Percentiles rank a stretch among this genome's conserved stretches.
Evolutionary conservation across 139 green algal genomes (phyloP).

Genomic region (Chlorella sp.): DNA sequence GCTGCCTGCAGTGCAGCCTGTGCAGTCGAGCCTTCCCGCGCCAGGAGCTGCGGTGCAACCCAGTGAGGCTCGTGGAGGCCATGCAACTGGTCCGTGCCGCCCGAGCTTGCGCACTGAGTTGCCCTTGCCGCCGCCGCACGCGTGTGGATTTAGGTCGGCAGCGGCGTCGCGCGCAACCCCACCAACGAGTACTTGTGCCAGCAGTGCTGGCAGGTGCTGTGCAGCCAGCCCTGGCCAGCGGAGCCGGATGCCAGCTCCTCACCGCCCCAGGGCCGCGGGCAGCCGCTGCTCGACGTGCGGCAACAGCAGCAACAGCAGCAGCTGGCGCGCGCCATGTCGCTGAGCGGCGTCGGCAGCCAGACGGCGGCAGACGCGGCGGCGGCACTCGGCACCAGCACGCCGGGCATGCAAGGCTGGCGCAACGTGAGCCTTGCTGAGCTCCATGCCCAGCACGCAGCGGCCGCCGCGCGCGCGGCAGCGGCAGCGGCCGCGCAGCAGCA

Average conservation of each 20-base stretch:
- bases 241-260: neutral
- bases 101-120: no score
- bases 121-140: no score
- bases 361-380: neutral
- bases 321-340: neutral
- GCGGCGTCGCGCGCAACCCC: conserved; percentile 7
- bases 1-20: conserved; percentile 12
- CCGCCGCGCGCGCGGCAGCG: neutral
- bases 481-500: neutral
- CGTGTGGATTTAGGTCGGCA: neutral
- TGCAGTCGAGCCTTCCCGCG: conserved; percentile 24
- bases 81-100: no score
- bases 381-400: neutral
- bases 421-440: conserved; percentile 22
- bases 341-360: neutral
- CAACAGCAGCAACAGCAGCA: conserved; percentile 15
- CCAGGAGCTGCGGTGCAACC: conserved; percentile 17
- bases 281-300: neutral
- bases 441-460: conserved; percentile 10
- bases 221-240: conserved; percentile 31
- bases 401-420: conserved; percentile 3
- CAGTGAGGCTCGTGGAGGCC: conserved; percentile 3
- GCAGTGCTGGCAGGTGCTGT: conserved; percentile 34
- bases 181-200: conserved; percentile 34
- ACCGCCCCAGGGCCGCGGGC: neutral